Evolutionary conservation across 176 grass and related monocot species (phyloP).

Genomic region (Carex scoparia): DNA sequence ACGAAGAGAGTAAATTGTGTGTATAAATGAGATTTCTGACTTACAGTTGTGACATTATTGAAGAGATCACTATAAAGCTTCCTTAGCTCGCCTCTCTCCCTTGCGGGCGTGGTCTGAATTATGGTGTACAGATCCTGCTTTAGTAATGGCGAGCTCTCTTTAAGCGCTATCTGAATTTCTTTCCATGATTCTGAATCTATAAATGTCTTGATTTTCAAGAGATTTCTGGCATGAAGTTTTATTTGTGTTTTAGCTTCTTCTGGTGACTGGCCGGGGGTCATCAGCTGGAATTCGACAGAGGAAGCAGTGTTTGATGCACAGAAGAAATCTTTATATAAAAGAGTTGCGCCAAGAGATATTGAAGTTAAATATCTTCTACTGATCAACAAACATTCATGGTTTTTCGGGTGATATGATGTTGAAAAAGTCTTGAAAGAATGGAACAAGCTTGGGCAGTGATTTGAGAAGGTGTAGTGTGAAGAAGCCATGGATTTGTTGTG

Average conservation of each 20-base stretch:
- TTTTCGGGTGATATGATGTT: neutral
- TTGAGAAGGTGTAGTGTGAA: constrained; percentile 27
- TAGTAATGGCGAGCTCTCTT: constrained; percentile 52
- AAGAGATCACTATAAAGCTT: constrained; percentile 76
- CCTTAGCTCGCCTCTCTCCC: constrained; percentile 50
- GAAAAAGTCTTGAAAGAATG: constrained; percentile 1
- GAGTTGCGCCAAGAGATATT: constrained; percentile 7
- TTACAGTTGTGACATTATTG: constrained; percentile 56
- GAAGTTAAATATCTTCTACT: constrained; percentile 28
- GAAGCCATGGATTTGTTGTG: constrained; percentile 11
- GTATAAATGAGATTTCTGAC: constrained; percentile 3
- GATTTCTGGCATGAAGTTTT: constrained; percentile 48
- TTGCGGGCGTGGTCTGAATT: constrained; percentile 51
- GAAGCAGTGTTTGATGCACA: constrained; percentile 19
- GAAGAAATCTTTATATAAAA: constrained; percentile 37
- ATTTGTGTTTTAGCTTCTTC: constrained; percentile 60
- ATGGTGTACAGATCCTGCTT: constrained; percentile 90
- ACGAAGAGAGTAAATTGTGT: neutral
- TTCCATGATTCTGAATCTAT: constrained; percentile 72
- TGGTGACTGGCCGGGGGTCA: constrained; percentile 43
- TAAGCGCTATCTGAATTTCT: constrained; percentile 48
- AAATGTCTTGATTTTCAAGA: constrained; percentile 49
- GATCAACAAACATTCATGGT: neutral
- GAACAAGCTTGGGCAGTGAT: constrained; percentile 23
- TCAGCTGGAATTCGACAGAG: constrained; percentile 54